Evolutionary conservation across 2,329 filamentous ascomycete species (phyloP), one percentile per base, ranked within the genome.

Genomic region (Venturia nashicola): DNA sequence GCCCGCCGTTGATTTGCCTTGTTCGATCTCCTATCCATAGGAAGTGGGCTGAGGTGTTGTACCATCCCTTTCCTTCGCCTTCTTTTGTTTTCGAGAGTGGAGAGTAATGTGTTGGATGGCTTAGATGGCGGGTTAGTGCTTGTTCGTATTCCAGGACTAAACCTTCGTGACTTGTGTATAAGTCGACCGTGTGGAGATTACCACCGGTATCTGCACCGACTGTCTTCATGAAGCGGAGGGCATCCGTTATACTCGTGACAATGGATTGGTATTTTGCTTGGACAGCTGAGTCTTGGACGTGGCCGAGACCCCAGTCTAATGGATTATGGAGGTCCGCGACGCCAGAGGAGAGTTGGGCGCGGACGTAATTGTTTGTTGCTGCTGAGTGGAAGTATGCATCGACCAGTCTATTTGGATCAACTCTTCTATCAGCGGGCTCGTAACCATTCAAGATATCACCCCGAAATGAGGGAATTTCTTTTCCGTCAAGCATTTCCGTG

Each of bases 11-110:
- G 57, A 97, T 85, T 76, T 97, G 93, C 59, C 94, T 86, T 1
- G 94, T 99, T 68, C 94, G 89, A 76, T 99, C 94, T 63, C 94
- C 94, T 70, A 99, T 95, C 94, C 94, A 99, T 74, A 99, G 83
- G 79, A 99, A 97, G 74, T 99, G 94, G 0, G 91, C 90, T 5
- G 91, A 96, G 0, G 93, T 97, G 76, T 96, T 89, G 78, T 95
- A 97, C 82, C 90, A 95, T 71, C 87, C 86, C 71, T 83, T 84
- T 18, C 75, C 73, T 61, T 76, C 74, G 6, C 70, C 65, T 23
- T 34, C 16, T n/a, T 40, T 57, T 16, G 65, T 66, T 63, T 68
- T n/a, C 67, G 34, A 39, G 36, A 11, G 1, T 39, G 36, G 36
- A 8, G 36, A 73, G 70, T 74, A 75, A 65, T 78, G 78, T 48